Conservation (phyloP, 441 rosid species). For the Jatropha podagrica region DNA sequence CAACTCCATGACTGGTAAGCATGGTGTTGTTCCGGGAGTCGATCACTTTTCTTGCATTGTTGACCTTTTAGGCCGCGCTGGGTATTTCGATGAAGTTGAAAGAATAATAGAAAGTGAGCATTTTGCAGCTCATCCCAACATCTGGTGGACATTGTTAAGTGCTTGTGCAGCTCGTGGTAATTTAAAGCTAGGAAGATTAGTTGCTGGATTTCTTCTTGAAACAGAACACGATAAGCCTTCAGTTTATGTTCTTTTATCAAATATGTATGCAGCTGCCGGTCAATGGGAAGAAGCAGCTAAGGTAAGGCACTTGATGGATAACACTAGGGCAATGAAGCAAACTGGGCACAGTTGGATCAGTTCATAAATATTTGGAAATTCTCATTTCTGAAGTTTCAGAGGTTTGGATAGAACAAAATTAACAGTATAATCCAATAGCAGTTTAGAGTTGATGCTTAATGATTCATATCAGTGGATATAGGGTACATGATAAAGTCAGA, state of each 20-base stretch:
- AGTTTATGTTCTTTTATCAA: constrained; percentile 55
- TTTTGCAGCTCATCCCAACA: constrained; percentile 47
- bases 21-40: constrained; percentile 50
- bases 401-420: too few relatives aligned
- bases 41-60: constrained; percentile 63
- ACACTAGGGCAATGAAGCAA: constrained; percentile 40
- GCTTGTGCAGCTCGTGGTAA: constrained; percentile 70
- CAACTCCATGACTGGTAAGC: constrained; percentile 53
- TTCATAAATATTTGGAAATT: constrained; percentile 18
- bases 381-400: too few relatives aligned
- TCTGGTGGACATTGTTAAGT: constrained; percentile 74
- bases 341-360: constrained; percentile 71
- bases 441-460: too few relatives aligned
- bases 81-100: constrained; percentile 53
- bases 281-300: constrained; percentile 65
- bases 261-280: constrained; percentile 58
- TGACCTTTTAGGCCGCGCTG: constrained; percentile 68
- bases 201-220: constrained; percentile 54
- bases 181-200: constrained; percentile 54
- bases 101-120: constrained; percentile 48
- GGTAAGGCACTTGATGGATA: constrained; percentile 45
- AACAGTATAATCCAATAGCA: too few relatives aligned
- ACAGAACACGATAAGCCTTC: constrained; percentile 53
- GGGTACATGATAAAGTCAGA: too few relatives aligned
- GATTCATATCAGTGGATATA: too few relatives aligned